A percentile compares a stretch with the other conserved stretches of the same genome.
Conservation (phyloP, 495 filamentous ascomycete species). For the Neurospora hispaniola region DNA sequence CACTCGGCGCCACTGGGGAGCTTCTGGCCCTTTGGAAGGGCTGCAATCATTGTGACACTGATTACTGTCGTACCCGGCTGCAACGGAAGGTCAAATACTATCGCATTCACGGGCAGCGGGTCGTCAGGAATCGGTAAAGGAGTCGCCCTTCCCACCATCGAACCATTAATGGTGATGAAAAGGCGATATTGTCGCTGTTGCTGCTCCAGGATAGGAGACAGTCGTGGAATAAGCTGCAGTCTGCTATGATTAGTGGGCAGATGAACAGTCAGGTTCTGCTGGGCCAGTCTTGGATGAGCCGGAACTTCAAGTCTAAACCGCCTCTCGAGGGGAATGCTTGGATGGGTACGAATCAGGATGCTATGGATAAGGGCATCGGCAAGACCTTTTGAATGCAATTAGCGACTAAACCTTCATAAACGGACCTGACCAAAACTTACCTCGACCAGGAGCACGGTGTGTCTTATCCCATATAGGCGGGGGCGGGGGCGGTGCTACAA, state of each 20-base stretch:
- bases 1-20: slow-evolving; percentile 43
- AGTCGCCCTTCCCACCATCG: slow-evolving; percentile 46
- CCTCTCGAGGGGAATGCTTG: slow-evolving; percentile 43
- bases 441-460: slow-evolving; percentile 41
- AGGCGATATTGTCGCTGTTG: slow-evolving; percentile 28
- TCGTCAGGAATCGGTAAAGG: slow-evolving; percentile 35
- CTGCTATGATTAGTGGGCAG: slow-evolving; percentile 52
- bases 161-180: slow-evolving; percentile 33
- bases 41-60: slow-evolving; percentile 54
- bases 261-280: slow-evolving; percentile 58
- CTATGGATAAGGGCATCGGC: slow-evolving; percentile 54
- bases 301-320: slow-evolving; percentile 47
- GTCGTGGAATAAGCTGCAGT: slow-evolving; percentile 52
- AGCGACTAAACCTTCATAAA: not conserved
- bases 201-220: slow-evolving; percentile 40
- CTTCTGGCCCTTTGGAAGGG: slow-evolving; percentile 47
- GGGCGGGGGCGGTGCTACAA: slow-evolving; percentile 5
- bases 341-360: slow-evolving; percentile 55
- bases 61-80: slow-evolving; percentile 54
- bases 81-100: slow-evolving; percentile 51
- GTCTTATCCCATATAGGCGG: slow-evolving; percentile 17
- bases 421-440: slow-evolving; percentile 22
- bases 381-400: slow-evolving; percentile 9
- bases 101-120: slow-evolving; percentile 30
- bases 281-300: slow-evolving; percentile 47